phyloP scores from a whole-genome alignment of 345 rosid genomes.

The Erucastrum elatum region DNA sequence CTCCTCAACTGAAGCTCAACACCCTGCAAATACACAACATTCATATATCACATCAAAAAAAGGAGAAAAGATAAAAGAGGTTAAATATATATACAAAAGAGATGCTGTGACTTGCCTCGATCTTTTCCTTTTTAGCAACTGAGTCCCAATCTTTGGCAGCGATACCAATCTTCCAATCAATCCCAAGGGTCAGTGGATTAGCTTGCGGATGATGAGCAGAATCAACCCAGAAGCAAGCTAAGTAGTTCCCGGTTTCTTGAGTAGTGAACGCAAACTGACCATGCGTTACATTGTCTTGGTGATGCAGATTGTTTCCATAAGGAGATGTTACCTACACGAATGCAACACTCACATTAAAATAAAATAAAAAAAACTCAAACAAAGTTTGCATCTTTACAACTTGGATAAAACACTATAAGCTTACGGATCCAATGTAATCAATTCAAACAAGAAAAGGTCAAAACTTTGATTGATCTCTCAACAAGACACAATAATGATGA shows the following conservation, averaged over 20 bases:
- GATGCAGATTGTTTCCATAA: constrained; percentile 72
- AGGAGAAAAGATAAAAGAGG: neutral
- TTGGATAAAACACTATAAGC: neutral
- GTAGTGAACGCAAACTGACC: constrained; percentile 95
- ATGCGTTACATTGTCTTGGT: constrained; percentile 63
- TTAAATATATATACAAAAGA: neutral
- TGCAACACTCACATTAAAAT: too few species aligned
- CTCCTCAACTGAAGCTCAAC: constrained; percentile 80
- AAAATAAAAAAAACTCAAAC: neutral
- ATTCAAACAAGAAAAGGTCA: neutral
- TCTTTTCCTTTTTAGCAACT: constrained; percentile 86
- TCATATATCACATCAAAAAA: constrained; percentile 5
- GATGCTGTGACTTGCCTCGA: constrained; percentile 55
- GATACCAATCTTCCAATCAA: constrained; percentile 90
- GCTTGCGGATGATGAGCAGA: constrained; percentile 38
- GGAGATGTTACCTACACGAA: constrained; percentile 89
- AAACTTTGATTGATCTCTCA: constrained; percentile 7
- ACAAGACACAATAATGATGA: constrained; percentile 16
- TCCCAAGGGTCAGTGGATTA: constrained; percentile 51
- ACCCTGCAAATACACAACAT: constrained; percentile 52
- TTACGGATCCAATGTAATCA: neutral
- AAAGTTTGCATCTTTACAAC: neutral
- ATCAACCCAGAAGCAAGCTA: constrained; percentile 80
- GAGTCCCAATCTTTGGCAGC: constrained; percentile 98
- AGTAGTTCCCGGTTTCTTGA: constrained; percentile 74